phyloP scores from a whole-genome alignment of 2,329 filamentous ascomycete species.

The Apiospora saccharicola region DNA sequence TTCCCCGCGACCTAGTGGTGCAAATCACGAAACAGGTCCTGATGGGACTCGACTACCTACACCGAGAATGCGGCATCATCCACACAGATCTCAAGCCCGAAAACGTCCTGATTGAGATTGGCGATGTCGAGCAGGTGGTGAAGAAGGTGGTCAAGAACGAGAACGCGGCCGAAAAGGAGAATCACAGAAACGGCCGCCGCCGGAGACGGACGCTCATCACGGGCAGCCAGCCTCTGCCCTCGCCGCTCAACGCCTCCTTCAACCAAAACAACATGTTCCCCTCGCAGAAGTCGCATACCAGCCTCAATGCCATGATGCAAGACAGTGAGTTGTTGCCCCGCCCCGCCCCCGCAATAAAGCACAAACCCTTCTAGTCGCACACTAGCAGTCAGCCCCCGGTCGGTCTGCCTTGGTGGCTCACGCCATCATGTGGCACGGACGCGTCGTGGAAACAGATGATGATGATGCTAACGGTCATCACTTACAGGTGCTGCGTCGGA shows the following conservation, averaged over 20 bases:
- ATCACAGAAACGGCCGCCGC: constrained; percentile 89
- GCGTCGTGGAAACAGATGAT: not conserved
- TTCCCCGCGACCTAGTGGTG: constrained; percentile 95
- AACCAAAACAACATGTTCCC: constrained; percentile 77
- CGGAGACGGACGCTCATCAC: constrained; percentile 94
- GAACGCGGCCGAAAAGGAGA: constrained; percentile 72
- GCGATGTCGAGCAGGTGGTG: constrained; percentile 98
- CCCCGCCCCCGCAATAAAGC: constrained; percentile 16
- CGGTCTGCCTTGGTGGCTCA: not conserved
- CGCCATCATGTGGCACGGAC: not conserved
- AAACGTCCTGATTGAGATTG: constrained; percentile 98
- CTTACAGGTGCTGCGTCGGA: not conserved
- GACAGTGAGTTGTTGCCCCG: constrained; percentile 65
- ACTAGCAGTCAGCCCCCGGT: constrained; percentile 7
- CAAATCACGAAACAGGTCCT: constrained; percentile 99
- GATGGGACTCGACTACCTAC: constrained; percentile 92
- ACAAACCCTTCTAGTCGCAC: constrained; percentile 17
- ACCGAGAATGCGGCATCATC: constrained; percentile 98
- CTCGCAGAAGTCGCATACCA: constrained; percentile 70
- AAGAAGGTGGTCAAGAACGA: constrained; percentile 94
- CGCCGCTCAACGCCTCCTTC: constrained; percentile 92
- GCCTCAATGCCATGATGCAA: constrained; percentile 83
- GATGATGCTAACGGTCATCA: not conserved
- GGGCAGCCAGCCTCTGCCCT: constrained; percentile 93
- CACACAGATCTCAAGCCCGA: constrained; percentile 98